Conservation (phyloP, 164 flowering plant species). For the Aristolochia contorta region DNA sequence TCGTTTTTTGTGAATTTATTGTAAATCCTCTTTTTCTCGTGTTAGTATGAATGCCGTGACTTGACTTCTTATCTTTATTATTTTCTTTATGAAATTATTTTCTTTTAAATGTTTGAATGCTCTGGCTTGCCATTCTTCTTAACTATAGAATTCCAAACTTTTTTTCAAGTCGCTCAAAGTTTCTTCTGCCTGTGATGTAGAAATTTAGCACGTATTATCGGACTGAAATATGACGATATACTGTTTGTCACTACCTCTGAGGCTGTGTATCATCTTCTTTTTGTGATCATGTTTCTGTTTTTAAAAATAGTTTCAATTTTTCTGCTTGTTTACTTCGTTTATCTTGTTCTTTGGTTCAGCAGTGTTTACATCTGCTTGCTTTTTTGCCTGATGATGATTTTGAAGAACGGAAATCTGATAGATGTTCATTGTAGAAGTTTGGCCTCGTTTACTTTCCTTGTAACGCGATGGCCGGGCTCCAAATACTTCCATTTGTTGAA, state of each 20-base stretch:
- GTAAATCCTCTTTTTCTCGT: neutral
- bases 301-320: too few species aligned
- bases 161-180: too few species aligned
- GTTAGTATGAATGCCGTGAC: neutral
- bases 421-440: neutral
- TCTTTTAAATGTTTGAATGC: too few species aligned
- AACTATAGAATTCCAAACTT: too few species aligned
- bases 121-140: too few species aligned
- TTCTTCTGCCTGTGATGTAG: neutral
- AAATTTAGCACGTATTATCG: neutral
- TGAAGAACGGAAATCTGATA: neutral
- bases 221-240: neutral
- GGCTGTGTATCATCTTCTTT: neutral
- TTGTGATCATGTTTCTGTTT: neutral
- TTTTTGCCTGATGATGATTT: neutral
- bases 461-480: too few species aligned
- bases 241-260: slow-evolving; percentile 7
- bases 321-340: too few species aligned
- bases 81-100: too few species aligned
- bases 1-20: neutral
- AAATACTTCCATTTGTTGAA: too few species aligned
- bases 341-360: neutral
- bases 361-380: neutral
- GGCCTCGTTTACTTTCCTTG: neutral
- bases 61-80: neutral